Evolutionary conservation across 1,139 yeast genomes (phyloP), one percentile per base, ranked within the genome.

Genomic region (Pichia cactophila): DNA sequence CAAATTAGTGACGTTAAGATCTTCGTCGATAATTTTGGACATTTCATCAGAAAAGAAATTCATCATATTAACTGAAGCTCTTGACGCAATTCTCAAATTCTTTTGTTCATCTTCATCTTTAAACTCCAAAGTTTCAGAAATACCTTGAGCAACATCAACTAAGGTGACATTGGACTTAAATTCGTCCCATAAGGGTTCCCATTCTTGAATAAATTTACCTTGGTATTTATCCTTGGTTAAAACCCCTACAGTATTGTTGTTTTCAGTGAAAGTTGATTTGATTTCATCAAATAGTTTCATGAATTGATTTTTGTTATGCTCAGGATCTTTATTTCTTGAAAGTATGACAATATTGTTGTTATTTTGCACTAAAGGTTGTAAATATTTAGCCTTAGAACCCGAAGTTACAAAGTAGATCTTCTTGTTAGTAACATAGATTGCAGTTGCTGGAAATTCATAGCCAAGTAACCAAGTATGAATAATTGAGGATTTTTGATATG

Each of bases 381-480:
- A 70, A 68, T 89, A 85, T 64, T 83, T 86, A 46, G 95, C 89
- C 61, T 90, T 90, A n/a, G 89, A 88, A 48, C 82, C 84, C 37
- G 94, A 83, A 0, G 97, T 90, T 52, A 90, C 75, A 52, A 92
- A 72, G 16, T 80, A 69, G 45, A 83, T 72, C 59, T 80, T 80
- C 43, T 77, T 77, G 49, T 77, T 74, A 6, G 86, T 78, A 53
- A 90, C 70, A 47, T 77, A 80, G 52, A 92, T 69, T 42, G 82
- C 83, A 1, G 97, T 89, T 50, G 95, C 94, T 26, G 96, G 95
- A 63, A 92, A 90, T 64, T 94, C 97, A 64, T 90, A 92, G 7
- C 97, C 97, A 52, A 92, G 71, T 52, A 92, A 72, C 97, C 97
- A 92, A 46, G 85, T 85, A 65, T 90, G 97, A 45, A 90, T 69